These are phyloP conservation scores for Glutinoglossum americanum DNA, from an alignment of 495 filamentous ascomycete species.

Conservation along the genomic window DNA sequence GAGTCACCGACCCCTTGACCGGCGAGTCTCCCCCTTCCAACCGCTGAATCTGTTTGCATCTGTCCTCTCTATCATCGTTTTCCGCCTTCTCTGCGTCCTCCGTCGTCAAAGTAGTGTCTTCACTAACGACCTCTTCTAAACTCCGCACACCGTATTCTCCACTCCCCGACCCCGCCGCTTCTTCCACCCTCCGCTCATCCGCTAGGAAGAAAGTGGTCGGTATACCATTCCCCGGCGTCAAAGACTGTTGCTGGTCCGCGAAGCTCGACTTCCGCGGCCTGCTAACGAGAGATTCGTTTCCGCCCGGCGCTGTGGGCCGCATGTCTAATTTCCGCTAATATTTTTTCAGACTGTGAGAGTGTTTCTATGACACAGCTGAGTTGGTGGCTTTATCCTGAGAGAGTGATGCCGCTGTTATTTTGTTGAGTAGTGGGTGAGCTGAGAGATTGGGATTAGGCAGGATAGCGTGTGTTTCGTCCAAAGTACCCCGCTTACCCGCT, in stretches of 20 bases:
- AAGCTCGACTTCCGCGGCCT: slow-evolving; percentile 1
- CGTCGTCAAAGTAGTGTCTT: slow-evolving; percentile 11
- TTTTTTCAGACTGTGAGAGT: neutral
- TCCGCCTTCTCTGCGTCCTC: slow-evolving; percentile 16
- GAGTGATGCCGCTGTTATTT: neutral
- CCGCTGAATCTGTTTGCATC: neutral
- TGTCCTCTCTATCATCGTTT: slow-evolving; percentile 13
- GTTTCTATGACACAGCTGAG: neutral
- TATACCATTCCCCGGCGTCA: neutral
- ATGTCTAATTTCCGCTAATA: neutral
- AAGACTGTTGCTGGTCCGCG: neutral
- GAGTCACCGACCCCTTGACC: slow-evolving; percentile 10
- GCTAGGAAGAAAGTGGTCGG: slow-evolving; percentile 5
- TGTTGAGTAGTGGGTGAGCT: neutral
- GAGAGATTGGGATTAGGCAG: neutral
- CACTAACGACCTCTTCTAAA: slow-evolving; percentile 31
- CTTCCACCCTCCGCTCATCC: slow-evolving; percentile 1
- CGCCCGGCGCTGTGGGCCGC: slow-evolving; percentile 1
- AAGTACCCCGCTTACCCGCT: slow-evolving; percentile 1
- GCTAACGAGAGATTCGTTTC: neutral
- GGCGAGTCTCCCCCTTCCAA: slow-evolving; percentile 11
- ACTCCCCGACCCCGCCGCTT: neutral
- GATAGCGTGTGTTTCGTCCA: neutral
- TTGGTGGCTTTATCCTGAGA: neutral
- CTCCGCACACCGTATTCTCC: slow-evolving; percentile 44